Conservation (phyloP, 2,329 filamentous ascomycete genomes). For the Xylariaceae sp. region DNA sequence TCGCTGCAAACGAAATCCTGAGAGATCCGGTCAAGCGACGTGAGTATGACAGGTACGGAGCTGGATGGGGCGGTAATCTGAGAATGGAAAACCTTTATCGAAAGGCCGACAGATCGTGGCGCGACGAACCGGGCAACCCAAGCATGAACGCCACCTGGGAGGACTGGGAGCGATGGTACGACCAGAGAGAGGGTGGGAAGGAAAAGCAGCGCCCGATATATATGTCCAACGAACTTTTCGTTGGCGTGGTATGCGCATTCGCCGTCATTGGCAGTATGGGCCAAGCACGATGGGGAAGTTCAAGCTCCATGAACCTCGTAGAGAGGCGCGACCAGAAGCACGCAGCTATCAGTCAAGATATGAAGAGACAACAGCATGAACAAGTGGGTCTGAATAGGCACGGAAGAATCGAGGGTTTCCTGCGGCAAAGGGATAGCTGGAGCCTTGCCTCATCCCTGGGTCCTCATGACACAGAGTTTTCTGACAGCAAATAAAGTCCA, state of each 20-base stretch:
- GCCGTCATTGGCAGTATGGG: slow-evolving; percentile 70
- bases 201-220: slow-evolving; percentile 59
- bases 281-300: slow-evolving; percentile 71
- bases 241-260: slow-evolving; percentile 69
- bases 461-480: slow-evolving; percentile 2
- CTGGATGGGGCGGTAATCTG: slow-evolving; percentile 72
- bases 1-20: slow-evolving; percentile 86
- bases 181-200: slow-evolving; percentile 50
- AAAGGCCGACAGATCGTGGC: slow-evolving; percentile 52
- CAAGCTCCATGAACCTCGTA: slow-evolving; percentile 63
- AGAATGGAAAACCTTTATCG: slow-evolving; percentile 50
- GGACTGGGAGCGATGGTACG: slow-evolving; percentile 87
- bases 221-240: slow-evolving; percentile 80
- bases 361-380: slow-evolving; percentile 56
- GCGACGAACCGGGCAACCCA: slow-evolving; percentile 49
- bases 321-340: slow-evolving; percentile 69
- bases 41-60: slow-evolving; percentile 80
- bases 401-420: slow-evolving; percentile 74
- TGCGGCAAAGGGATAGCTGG: slow-evolving; percentile 68
- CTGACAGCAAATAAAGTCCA: slow-evolving; percentile 4
- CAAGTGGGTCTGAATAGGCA: slow-evolving; percentile 58
- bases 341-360: slow-evolving; percentile 64
- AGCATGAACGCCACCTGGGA: slow-evolving; percentile 91
- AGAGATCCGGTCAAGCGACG: slow-evolving; percentile 77
- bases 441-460: slow-evolving; percentile 22